These are phyloP conservation scores for Raffaelea arxii DNA, from an alignment of 2,329 filamentous ascomycete genomes.

Conservation along the genomic window DNA sequence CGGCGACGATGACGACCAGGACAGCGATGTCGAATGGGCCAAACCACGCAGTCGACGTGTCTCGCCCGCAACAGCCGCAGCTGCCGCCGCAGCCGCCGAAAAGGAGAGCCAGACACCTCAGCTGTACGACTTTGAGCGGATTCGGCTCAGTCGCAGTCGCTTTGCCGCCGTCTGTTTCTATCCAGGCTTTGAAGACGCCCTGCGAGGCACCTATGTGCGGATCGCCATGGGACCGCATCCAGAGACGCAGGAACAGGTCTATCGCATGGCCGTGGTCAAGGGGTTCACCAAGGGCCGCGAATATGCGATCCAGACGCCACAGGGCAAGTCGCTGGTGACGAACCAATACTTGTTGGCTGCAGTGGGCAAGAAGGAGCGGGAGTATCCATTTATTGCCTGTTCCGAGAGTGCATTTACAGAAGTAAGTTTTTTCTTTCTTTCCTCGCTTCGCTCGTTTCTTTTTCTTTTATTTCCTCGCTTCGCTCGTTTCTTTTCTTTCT, in stretches of 20 bases:
- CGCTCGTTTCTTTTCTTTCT: no score
- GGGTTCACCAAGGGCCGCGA: conserved; percentile 69
- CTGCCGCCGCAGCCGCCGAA: conserved; percentile 34
- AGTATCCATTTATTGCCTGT: conserved; percentile 84
- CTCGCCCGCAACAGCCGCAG: conserved; percentile 34
- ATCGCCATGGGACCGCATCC: conserved; percentile 73
- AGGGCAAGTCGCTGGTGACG: conserved; percentile 69
- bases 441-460: no score
- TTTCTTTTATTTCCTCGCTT: no score
- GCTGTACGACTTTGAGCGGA: conserved; percentile 72
- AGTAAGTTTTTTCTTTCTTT: no score
- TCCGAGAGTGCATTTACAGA: conserved; percentile 82
- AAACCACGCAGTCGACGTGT: conserved; percentile 40
- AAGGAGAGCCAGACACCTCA: conserved; percentile 62
- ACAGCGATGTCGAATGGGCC: conserved; percentile 74
- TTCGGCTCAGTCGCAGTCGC: conserved; percentile 73
- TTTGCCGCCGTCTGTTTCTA: conserved; percentile 92
- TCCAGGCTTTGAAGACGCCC: conserved; percentile 73
- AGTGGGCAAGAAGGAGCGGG: conserved; percentile 72
- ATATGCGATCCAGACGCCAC: conserved; percentile 68
- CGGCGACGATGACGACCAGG: conserved; percentile 55
- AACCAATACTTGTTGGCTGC: conserved; percentile 76
- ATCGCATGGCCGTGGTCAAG: conserved; percentile 84
- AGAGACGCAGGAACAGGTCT: conserved; percentile 63
- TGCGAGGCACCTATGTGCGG: conserved; percentile 76